Evolutionary conservation across 2,329 filamentous ascomycete genomes (phyloP), one percentile per base, ranked within the genome.

Genomic region (Verticillium dahliae): DNA sequence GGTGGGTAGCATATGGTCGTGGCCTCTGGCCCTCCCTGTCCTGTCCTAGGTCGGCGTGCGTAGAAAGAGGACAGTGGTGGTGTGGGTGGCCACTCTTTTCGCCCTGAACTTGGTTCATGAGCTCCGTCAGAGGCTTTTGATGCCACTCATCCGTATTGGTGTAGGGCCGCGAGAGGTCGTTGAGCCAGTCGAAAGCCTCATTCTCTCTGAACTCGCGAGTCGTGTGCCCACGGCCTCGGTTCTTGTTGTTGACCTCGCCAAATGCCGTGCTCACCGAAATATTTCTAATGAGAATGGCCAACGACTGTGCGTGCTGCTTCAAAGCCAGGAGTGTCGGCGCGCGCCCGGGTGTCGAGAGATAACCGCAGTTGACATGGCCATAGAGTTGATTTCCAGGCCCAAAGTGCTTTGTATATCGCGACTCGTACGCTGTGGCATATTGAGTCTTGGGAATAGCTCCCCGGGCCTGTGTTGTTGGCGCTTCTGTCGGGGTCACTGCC

Each of bases 231-330:
- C 34, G 52, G 11, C 34, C 59, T n/a, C 59, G 52, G 10, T 62
- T 62, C 33, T 66, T 15, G 56, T 64, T 61, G 27, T 74, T 65
- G n/a, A 77, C 66, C 15, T 74, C 69, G 4, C 66, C 64, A 18
- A 62, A 65, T 10, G 64, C 65, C 6, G 73, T 69, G 9, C 74
- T 76, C 4, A 82, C 74, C 2, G 74, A 75, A 11, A 86, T 70
- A 52, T 75, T 71, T 3, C 76, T 75, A 63, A 87, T 85, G 57
- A 87, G 75, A 14, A 80, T 76, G 38, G 76, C 72, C 15, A 87
- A 76, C n/a, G 81, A 80, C 60, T 86, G 85, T 0, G 83, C 82
- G 64, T 87, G 85, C 67, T 84, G 80, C 70, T 87, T 87, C 39
- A 87, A 75, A 1, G 82, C 76, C 1, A 81, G 72, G n/a, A 87